Evolutionary conservation across 2,329 filamentous ascomycete species (phyloP), one percentile per base, ranked within the genome.

Genomic region (Bipolaris zeicola): DNA sequence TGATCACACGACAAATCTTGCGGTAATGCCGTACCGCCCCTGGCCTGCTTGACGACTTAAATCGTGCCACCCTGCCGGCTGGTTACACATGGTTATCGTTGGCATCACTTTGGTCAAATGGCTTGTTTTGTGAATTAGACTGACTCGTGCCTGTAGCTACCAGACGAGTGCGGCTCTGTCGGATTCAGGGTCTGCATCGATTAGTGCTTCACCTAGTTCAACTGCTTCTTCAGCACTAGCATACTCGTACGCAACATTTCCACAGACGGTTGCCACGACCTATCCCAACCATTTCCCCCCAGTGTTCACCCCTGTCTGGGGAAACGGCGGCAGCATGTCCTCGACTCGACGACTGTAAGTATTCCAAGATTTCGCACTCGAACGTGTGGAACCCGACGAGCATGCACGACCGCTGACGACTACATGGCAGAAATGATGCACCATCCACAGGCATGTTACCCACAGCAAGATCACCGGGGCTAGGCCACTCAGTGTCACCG

Each of bases 151-250:
- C 65, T 67, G 71, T 75, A 85, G 83, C 71, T 85, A 82, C 72
- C 78, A 81, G 60, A 67, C 79, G 61, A 77, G 77, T 58, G 74
- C 79, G 68, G 78, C 80, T 64, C 79, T 84, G 65, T 80, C 84
- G 57, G 83, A 86, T 75, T 83, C 83, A 58, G 82, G 80, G 54
- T 82, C 80, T 54, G 83, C 82, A 68, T 84, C 80, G 62, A 80
- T 79, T 66, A 82, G 81, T 62, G 79, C 80, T 65, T 82, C 79
- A 66, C 80, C 80, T 57, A 80, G 79, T 64, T 83, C 82, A 62
- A 80, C 79, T 67, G 76, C 78, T 56, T 82, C 81, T 28, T 80
- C 80, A 45, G 76, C 69, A 26, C 55, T 80, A 63, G 74, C 78
- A 61, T 82, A 76, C 66, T 70, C 78, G 14, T 82, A 76, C 65